Evolutionary conservation across 148 eudicot genomes (phyloP), one percentile per base, ranked within the genome.

Genomic region (Rheum nobile): DNA sequence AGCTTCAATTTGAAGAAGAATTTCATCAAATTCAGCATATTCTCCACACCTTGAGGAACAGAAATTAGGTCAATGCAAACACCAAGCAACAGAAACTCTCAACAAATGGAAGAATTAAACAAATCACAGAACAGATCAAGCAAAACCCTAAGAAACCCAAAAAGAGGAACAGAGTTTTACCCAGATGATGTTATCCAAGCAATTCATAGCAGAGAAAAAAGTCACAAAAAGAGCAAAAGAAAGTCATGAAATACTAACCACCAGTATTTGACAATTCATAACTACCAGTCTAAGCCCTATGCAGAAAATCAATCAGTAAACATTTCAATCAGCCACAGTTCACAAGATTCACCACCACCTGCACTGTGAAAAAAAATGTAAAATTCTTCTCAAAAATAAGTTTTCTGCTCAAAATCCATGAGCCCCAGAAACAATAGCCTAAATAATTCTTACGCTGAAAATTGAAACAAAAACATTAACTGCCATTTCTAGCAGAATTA

Each of bases 251-350:
- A 31, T 32, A 34, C 8, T 17, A 63, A 61, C 67, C 70, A 65
- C 37, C 38, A 31, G 1, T 65, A 29, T 31, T 31, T 65, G 70
- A 32, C 39, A 29, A 61, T 61, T 16, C 70, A 65, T 65, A 65
- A 65, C 70, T 65, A 65, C 39, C 70, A 65, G 70, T 65, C 70
- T 65, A 65, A 65, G 39, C 41, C 39, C 41, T 31, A 32, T 28
- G 38, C 3, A 5, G 38, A 32, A 16, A 65, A 31, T 65, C 4
- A 1, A 65, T 28, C 35, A 28, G 19, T 16, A 31, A 19, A 17
- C n/a, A 14, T 31, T 34, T 65, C 39, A 65, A 31, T 13, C 39
- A 32, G 21, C 22, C 41, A 34, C 41, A 65, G 38, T 55, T 52
- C 29, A 55, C 22, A 24, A 22, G 63, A 55, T 55, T 55, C 29